These are phyloP conservation scores for Fusarium ramigenum DNA, from an alignment of 2,329 filamentous ascomycete genomes.

Conservation along the genomic window DNA sequence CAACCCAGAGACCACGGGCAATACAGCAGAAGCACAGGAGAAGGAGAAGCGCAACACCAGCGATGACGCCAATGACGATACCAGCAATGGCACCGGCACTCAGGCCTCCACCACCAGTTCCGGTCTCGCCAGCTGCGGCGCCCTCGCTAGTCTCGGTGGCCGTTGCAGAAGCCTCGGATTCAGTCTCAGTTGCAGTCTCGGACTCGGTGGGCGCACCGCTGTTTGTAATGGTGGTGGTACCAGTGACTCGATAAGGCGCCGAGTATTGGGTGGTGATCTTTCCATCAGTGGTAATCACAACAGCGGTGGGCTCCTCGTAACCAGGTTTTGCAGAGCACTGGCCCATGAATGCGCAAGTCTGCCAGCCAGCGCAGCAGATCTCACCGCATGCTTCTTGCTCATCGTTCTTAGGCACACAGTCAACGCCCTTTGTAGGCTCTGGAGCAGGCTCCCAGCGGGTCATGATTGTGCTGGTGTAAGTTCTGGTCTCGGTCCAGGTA, in stretches of 20 bases:
- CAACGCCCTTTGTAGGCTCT: constrained; percentile 53
- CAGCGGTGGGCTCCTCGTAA: constrained; percentile 54
- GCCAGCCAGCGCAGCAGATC: constrained; percentile 75
- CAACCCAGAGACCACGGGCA: constrained; percentile 68
- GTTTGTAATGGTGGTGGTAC: constrained; percentile 63
- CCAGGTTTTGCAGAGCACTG: constrained; percentile 67
- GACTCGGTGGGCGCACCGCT: constrained; percentile 60
- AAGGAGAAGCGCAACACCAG: constrained; percentile 72
- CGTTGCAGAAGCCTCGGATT: constrained; percentile 62
- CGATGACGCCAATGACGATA: constrained; percentile 79
- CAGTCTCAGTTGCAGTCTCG: constrained; percentile 59
- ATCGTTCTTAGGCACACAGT: constrained; percentile 61
- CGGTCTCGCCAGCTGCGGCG: constrained; percentile 37
- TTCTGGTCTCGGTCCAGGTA: constrained; percentile 69
- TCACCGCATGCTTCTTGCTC: constrained; percentile 71
- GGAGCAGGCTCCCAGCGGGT: constrained; percentile 59
- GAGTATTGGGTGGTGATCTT: constrained; percentile 65
- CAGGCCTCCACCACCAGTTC: constrained; percentile 57
- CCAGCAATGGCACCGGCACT: constrained; percentile 81
- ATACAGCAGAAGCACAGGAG: constrained; percentile 81
- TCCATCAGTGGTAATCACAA: constrained; percentile 57
- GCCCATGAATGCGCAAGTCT: constrained; percentile 70
- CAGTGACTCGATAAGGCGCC: constrained; percentile 61
- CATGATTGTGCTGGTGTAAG: constrained; percentile 67
- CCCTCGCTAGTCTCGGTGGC: constrained; percentile 56